These are phyloP conservation scores for Dictyophora rubrovolvata DNA, from an alignment of 768 basidiomycete species.

Conservation along the genomic window DNA sequence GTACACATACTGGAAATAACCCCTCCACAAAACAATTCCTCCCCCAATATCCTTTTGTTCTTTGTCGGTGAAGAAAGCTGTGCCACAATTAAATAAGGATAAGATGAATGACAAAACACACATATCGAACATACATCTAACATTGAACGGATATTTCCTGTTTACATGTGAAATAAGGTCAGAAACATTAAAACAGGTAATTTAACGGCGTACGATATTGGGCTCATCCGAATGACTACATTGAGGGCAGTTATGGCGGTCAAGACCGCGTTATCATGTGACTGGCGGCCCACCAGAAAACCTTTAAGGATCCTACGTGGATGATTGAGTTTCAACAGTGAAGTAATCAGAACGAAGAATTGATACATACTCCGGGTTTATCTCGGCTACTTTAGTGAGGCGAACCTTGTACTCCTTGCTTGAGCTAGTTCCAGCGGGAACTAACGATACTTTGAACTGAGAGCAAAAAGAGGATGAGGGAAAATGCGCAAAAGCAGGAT, in stretches of 20 bases:
- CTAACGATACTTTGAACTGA: constrained; percentile 29
- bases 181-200: neutral
- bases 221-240: constrained; percentile 67
- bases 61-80: constrained; percentile 51
- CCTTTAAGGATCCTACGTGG: constrained; percentile 44
- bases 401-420: constrained; percentile 54
- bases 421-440: constrained; percentile 15
- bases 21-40: constrained; percentile 66
- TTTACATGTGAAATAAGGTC: neutral
- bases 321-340: neutral
- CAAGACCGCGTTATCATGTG: constrained; percentile 54
- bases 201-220: constrained; percentile 30
- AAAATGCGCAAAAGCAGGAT: neutral
- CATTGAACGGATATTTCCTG: constrained; percentile 54
- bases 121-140: constrained; percentile 29
- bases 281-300: constrained; percentile 56
- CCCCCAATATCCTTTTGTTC: constrained; percentile 45
- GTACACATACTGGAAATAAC: constrained; percentile 52
- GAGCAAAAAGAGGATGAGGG: constrained; percentile 50
- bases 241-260: constrained; percentile 66
- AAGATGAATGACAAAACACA: neutral
- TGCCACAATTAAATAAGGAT: neutral
- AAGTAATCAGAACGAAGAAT: neutral
- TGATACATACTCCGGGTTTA: constrained; percentile 41
- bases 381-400: constrained; percentile 46